Evolutionary conservation across 257 asterid species (phyloP).

Genomic region (Verbena officinalis): DNA sequence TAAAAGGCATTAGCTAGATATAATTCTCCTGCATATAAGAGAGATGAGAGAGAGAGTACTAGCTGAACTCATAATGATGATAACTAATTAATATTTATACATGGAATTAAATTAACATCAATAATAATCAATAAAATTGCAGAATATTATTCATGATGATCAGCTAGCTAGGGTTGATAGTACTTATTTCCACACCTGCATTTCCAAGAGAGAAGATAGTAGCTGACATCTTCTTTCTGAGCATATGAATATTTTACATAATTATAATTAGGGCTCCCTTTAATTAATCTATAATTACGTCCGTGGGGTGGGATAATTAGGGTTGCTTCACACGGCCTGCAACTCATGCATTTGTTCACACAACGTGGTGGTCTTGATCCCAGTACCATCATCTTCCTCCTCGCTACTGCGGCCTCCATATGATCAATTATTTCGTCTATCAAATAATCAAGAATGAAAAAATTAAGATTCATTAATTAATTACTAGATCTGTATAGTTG

Average conservation of each 20-base stretch:
- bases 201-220: conserved; percentile 77
- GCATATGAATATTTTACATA: conserved; percentile 14
- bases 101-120: no score
- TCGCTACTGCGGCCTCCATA: conserved; percentile 29
- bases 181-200: conserved; percentile 70
- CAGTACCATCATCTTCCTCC: conserved; percentile 44
- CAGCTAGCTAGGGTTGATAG: conserved; percentile 47
- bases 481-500: no score
- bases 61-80: no score
- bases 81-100: no score
- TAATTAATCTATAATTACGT: not conserved
- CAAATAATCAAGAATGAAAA: no score
- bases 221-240: conserved; percentile 61
- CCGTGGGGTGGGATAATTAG: conserved; percentile 64
- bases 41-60: no score
- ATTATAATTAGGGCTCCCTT: not conserved
- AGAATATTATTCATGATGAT: no score
- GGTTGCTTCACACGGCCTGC: conserved; percentile 73
- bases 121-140: no score
- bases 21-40: no score
- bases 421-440: not conserved
- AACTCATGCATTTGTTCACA: conserved; percentile 61
- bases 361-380: conserved; percentile 81
- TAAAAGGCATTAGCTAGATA: no score
- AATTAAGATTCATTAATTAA: no score